These are phyloP conservation scores for Ophiostoma ulmi DNA, from an alignment of 2,329 filamentous ascomycete species.

Conservation along the genomic window DNA sequence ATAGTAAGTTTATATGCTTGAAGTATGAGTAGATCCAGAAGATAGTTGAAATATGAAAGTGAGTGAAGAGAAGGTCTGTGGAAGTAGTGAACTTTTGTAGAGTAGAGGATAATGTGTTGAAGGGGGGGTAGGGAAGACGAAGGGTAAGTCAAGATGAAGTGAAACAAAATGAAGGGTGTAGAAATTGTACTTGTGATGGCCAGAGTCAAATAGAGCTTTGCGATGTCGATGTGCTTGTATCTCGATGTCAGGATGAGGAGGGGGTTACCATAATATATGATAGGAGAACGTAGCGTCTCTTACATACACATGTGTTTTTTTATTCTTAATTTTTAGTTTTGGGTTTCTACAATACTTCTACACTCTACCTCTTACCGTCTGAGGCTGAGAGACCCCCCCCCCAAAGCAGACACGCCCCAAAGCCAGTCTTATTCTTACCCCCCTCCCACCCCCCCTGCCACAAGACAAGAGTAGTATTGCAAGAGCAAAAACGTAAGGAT, in stretches of 20 bases:
- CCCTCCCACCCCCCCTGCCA: neutral
- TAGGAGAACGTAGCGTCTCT: neutral
- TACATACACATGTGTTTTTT: neutral
- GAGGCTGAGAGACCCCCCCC: conserved; percentile 5
- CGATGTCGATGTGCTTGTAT: neutral
- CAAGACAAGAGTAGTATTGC: neutral
- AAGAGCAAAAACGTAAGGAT: neutral
- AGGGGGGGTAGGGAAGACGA: neutral
- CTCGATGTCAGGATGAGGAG: neutral
- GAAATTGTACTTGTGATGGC: neutral
- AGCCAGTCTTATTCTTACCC: neutral
- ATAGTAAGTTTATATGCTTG: neutral
- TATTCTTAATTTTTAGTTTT: neutral
- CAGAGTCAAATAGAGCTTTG: neutral
- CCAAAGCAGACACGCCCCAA: neutral
- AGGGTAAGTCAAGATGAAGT: neutral
- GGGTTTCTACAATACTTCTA: neutral
- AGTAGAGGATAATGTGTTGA: neutral
- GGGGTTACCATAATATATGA: neutral
- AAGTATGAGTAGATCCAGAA: neutral
- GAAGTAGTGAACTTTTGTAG: neutral
- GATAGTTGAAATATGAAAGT: no score
- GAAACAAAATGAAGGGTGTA: neutral
- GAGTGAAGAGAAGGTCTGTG: neutral
- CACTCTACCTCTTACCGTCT: neutral